A percentile compares a stretch with the other conserved stretches of the same genome.
Evolutionary conservation across 805 yeast genomes (phyloP).

Genomic region (Phaffomyces opuntiae): DNA sequence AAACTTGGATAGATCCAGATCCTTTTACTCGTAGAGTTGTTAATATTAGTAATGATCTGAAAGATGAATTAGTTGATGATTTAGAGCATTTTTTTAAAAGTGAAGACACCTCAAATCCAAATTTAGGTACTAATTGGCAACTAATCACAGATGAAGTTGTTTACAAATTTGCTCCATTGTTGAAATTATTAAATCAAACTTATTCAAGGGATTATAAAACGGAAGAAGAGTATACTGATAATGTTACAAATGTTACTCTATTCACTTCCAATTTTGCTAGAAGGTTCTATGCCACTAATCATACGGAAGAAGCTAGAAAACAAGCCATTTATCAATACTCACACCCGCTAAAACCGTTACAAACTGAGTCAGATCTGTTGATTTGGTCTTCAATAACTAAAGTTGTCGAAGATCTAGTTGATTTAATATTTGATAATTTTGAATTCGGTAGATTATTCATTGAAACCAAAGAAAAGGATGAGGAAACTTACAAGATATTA

Average conservation of each 20-base stretch:
- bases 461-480: background rate
- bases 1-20: conserved; percentile 41
- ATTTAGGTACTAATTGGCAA: conserved; percentile 48
- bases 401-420: background rate
- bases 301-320: conserved; percentile 7
- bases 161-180: conserved; percentile 45
- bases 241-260: conserved; percentile 30
- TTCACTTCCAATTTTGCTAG: conserved; percentile 39
- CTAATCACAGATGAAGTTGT: conserved; percentile 40
- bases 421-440: conserved; percentile 1
- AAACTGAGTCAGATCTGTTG: conserved; percentile 2
- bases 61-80: conserved; percentile 28
- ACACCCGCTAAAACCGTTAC: conserved; percentile 3
- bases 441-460: background rate
- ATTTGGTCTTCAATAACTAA: conserved; percentile 8
- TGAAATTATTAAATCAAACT: conserved; percentile 35
- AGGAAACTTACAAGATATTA: background rate
- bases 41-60: conserved; percentile 28
- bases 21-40: conserved; percentile 36
- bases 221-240: conserved; percentile 13
- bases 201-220: conserved; percentile 13
- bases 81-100: conserved; percentile 25
- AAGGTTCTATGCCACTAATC: conserved; percentile 30
- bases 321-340: conserved; percentile 5
- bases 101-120: conserved; percentile 31